Base-by-base conservation (phyloP, 495 filamentous ascomycete species). In the Jackrogersella multiformis region DNA sequence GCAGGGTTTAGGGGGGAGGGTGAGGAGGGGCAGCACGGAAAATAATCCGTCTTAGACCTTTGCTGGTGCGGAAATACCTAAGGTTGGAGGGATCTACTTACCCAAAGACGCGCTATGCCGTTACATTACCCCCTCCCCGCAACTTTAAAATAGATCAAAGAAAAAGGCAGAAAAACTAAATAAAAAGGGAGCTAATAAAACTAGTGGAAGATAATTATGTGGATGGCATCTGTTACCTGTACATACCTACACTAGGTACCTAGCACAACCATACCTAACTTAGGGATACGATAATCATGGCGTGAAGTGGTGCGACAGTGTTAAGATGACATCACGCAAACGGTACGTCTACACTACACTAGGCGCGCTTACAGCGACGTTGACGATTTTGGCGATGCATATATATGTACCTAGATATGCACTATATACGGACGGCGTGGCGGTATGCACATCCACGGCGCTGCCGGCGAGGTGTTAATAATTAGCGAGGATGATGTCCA, bases 21-120 rank as follows among this genome's bases (percentile, higher is more conserved):
- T n/a, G n/a, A n/a, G n/a, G n/a, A n/a, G n/a, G n/a, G n/a, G n/a
- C 16, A 16, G 24, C 23, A 68, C 65, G 58, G 65, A 68, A 56
- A 18, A 39, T 15, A 28, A 57, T 68, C 65, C 58, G 65, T 68
- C 10, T 16, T 13, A 34, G 16, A 54, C 21, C 36, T 4, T 46
- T 46, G 36, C 53, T n/a, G 30, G 39, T 32, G 48, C 63, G 63
- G 63, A 59, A 66, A 48, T 12, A 15, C 9, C 2, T 13, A 42
- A 42, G 38, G 6, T 4, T 6, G 15, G 38, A 42, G 38, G 1
- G 15, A 5, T 4, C 28, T 7, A 4, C 9, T 13, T 35, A 35
- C 18, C 4, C 18, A 35, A 52, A 7, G 7, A 3, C 3, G 21
- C 35, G 54, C 48, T 48, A 54, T 15, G 15, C 26, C n/a, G n/a